Percentiles rank a stretch among this genome's conserved stretches.
Evolutionary conservation across 106 monocot genomes (phyloP).

Genomic region (Platanthera guangdongensis): DNA sequence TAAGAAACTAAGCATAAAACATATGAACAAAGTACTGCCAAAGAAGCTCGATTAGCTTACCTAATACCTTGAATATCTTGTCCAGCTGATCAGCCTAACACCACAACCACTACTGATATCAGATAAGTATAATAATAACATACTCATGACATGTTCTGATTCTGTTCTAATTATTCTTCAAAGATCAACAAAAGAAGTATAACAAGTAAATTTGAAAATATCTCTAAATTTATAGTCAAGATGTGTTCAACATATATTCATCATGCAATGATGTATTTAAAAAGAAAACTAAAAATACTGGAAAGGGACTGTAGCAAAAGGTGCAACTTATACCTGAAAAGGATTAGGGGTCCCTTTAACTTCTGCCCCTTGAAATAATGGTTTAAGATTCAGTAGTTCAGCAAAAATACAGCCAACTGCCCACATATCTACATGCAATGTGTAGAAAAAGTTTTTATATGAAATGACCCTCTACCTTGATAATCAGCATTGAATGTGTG

Average conservation of each 20-base stretch:
- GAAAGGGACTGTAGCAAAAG: not conserved
- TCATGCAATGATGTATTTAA: too few species aligned
- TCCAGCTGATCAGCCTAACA: slow-evolving; percentile 94
- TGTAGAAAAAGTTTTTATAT: slow-evolving; percentile 8
- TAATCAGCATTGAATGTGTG: not conserved
- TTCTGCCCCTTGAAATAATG: slow-evolving; percentile 97
- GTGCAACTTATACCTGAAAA: slow-evolving; percentile 56
- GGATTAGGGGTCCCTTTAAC: slow-evolving; percentile 85
- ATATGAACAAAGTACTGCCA: slow-evolving; percentile 5
- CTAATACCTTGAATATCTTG: slow-evolving; percentile 99
- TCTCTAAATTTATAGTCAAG: not conserved
- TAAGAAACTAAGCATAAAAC: not conserved
- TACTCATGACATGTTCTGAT: not conserved
- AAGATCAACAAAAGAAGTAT: not conserved
- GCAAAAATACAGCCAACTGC: slow-evolving; percentile 99
- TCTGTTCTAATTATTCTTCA: not conserved
- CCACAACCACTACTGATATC: slow-evolving; percentile 14
- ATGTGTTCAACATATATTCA: not conserved
- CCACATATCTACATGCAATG: slow-evolving; percentile 78
- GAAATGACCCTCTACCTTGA: not conserved
- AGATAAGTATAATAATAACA: slow-evolving; percentile 5
- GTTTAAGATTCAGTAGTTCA: slow-evolving; percentile 85
- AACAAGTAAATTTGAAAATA: not conserved
- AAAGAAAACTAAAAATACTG: not conserved
- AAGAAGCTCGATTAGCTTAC: slow-evolving; percentile 23